Conservation (phyloP, 148 eudicot genomes). For the Camellia granthamiana region DNA sequence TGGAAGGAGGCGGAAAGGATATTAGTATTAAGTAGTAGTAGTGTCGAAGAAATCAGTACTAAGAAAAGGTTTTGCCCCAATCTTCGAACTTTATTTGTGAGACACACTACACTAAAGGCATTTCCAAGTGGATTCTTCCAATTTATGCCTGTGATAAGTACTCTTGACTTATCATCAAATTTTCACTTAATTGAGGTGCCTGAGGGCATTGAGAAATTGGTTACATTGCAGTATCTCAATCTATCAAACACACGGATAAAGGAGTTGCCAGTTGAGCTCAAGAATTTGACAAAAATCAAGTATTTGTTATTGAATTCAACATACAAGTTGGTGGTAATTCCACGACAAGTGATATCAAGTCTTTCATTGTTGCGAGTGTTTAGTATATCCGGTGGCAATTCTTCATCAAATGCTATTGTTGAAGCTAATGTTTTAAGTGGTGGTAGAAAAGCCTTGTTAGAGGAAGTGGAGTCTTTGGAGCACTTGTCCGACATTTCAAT, state of each 20-base stretch:
- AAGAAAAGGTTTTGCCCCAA: background rate
- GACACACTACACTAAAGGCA: background rate
- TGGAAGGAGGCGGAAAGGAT: background rate
- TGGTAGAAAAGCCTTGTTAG: no score
- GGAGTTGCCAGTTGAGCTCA: background rate
- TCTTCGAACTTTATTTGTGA: background rate
- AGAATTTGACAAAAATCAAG: background rate
- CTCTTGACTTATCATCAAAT: background rate
- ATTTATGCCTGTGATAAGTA: background rate
- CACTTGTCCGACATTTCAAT: no score
- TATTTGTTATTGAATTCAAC: background rate
- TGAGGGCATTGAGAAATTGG: background rate
- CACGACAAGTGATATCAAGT: background rate
- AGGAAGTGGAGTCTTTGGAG: no score
- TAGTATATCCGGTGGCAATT: background rate
- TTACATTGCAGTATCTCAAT: background rate
- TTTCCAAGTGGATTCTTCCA: conserved; percentile 16
- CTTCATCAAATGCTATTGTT: background rate
- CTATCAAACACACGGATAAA: background rate
- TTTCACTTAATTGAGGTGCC: background rate
- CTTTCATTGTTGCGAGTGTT: background rate
- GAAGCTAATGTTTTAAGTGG: no score
- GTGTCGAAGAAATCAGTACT: background rate
- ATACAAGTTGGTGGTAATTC: background rate
- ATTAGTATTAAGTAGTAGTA: background rate